Conservation (phyloP, 148 eudicot genomes). For the Dianthus caryophyllus region DNA sequence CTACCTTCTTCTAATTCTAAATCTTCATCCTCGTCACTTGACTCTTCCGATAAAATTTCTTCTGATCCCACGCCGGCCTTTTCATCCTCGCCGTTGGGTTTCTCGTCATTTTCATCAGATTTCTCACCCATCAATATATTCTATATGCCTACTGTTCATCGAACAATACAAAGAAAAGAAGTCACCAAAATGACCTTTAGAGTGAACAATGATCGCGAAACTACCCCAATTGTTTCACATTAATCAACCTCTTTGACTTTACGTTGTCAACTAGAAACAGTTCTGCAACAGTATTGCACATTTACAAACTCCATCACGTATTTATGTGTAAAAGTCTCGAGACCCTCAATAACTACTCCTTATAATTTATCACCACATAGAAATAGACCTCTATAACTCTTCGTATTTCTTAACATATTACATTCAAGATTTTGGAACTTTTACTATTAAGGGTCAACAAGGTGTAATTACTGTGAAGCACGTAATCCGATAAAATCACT, state of each 20-base stretch:
- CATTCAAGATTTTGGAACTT: too few relatives aligned
- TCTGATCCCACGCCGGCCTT: constrained; percentile 33
- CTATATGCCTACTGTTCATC: not conserved
- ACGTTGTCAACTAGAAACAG: not conserved
- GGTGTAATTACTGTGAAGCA: not conserved
- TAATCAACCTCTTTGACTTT: not conserved
- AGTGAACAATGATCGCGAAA: not conserved
- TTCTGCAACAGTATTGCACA: not conserved
- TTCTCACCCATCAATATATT: constrained; percentile 21
- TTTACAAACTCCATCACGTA: too few relatives aligned
- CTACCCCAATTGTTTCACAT: not conserved
- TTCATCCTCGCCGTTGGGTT: constrained; percentile 32
- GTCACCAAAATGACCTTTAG: not conserved
- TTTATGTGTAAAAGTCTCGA: too few relatives aligned
- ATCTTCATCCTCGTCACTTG: constrained; percentile 38
- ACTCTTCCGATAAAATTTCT: constrained; percentile 37
- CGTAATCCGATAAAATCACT: not conserved
- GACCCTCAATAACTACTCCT: too few relatives aligned
- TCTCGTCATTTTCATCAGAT: constrained; percentile 14
- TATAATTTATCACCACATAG: too few relatives aligned
- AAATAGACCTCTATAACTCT: too few relatives aligned
- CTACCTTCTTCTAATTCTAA: constrained; percentile 32
- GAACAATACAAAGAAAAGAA: not conserved
- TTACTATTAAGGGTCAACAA: too few relatives aligned
- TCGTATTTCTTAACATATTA: too few relatives aligned